phyloP scores from a whole-genome alignment of 2,329 filamentous ascomycete genomes.

The Tolypocladium nubicola region DNA sequence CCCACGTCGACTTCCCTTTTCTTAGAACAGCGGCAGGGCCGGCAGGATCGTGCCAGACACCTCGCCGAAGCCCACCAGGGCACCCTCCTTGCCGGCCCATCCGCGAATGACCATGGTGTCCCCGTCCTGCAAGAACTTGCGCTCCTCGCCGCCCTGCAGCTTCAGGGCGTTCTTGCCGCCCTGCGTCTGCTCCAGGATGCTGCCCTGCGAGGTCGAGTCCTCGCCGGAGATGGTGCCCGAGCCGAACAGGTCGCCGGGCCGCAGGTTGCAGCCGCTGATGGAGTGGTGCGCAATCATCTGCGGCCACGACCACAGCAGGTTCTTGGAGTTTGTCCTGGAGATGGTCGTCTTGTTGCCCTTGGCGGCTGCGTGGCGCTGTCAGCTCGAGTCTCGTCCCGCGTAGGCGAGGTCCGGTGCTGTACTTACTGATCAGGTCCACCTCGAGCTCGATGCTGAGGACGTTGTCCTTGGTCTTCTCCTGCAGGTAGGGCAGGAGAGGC shows the following conservation, averaged over 20 bases:
- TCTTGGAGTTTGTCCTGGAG: constrained; percentile 21
- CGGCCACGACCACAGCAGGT: constrained; percentile 67
- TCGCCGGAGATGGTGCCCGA: constrained; percentile 67
- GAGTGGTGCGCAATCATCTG: constrained; percentile 81
- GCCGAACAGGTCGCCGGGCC: constrained; percentile 64
- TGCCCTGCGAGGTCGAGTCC: constrained; percentile 52
- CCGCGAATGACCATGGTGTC: constrained; percentile 60
- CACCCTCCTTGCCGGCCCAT: constrained; percentile 52
- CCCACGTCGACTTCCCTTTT: neutral
- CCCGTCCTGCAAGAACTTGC: constrained; percentile 64
- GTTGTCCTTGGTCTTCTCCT: constrained; percentile 36
- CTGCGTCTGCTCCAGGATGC: constrained; percentile 61
- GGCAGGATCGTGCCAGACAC: constrained; percentile 50
- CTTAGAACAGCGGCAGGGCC: constrained; percentile 17
- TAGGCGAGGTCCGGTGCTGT: no score
- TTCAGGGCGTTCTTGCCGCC: constrained; percentile 56
- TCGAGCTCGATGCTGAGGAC: constrained; percentile 26
- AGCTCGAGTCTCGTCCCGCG: neutral
- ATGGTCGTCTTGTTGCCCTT: constrained; percentile 21
- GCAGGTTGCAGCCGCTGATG: constrained; percentile 65
- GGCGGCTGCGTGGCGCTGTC: constrained; percentile 11
- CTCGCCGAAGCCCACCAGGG: constrained; percentile 68
- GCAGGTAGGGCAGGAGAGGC: constrained; percentile 32
- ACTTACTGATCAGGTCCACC: constrained; percentile 28
- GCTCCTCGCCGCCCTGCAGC: constrained; percentile 53